Conservation (phyloP, 2,329 filamentous ascomycete species). For the Trichoderma atroviride region DNA sequence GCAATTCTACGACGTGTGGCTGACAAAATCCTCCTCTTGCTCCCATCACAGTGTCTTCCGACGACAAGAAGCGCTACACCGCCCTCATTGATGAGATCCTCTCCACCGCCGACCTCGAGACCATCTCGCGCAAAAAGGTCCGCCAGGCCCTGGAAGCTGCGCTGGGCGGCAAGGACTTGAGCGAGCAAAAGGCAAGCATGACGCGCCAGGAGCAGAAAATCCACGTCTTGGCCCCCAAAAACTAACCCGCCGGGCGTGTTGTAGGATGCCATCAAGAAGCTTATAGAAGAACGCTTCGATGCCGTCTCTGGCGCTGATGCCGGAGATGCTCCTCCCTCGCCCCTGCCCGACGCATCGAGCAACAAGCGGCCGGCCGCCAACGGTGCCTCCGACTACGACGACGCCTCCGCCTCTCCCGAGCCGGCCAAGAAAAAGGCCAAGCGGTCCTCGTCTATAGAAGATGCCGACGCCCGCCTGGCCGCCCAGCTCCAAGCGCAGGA, state of each 20-base stretch:
- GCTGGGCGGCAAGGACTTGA: slow-evolving; percentile 60
- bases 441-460: slow-evolving; percentile 60
- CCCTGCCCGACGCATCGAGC: slow-evolving; percentile 38
- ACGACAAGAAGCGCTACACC: slow-evolving; percentile 57
- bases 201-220: neutral
- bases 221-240: neutral
- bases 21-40: neutral
- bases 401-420: slow-evolving; percentile 50
- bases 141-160: slow-evolving; percentile 58
- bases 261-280: slow-evolving; percentile 68
- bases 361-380: slow-evolving; percentile 43
- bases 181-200: slow-evolving; percentile 57
- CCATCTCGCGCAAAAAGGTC: slow-evolving; percentile 66
- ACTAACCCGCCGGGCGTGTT: neutral
- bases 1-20: neutral
- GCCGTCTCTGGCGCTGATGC: slow-evolving; percentile 60
- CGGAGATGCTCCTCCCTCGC: slow-evolving; percentile 42
- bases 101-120: slow-evolving; percentile 59
- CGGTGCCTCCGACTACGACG: slow-evolving; percentile 42
- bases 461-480: slow-evolving; percentile 85
- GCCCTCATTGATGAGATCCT: slow-evolving; percentile 64
- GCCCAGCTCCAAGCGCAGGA: slow-evolving; percentile 91
- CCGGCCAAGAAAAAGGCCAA: slow-evolving; percentile 69
- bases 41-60: slow-evolving; percentile 47
- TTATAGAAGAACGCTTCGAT: slow-evolving; percentile 77